Percentiles rank a stretch among this genome's conserved stretches.
Conservation (phyloP, 1,139 yeast species). For the Yamadazyma dendronema region DNA sequence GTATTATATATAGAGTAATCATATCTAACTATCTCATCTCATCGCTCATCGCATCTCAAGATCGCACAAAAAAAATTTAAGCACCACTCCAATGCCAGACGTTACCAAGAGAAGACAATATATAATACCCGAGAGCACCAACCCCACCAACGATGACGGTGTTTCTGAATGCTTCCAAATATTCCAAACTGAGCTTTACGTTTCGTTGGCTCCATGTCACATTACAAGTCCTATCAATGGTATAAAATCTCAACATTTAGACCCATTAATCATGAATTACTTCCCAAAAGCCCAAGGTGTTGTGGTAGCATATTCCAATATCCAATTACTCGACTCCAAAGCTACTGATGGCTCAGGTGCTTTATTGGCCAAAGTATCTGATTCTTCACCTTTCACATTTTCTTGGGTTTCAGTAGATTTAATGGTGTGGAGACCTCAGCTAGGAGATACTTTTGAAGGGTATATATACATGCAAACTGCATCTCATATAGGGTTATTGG, state of each 20-base stretch:
- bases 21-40: constrained; percentile 1
- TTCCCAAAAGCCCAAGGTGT: constrained; percentile 75
- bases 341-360: constrained; percentile 27
- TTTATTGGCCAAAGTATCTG: constrained; percentile 62
- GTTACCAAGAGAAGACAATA: constrained; percentile 9
- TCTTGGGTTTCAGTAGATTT: constrained; percentile 85
- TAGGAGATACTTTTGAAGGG: constrained; percentile 85
- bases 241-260: constrained; percentile 81
- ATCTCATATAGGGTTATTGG: constrained; percentile 85
- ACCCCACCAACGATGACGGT: constrained; percentile 37
- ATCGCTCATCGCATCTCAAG: constrained; percentile 5
- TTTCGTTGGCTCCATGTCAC: constrained; percentile 84
- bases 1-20: not conserved
- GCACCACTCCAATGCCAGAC: not conserved
- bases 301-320: constrained; percentile 71
- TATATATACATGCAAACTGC: constrained; percentile 90
- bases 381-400: constrained; percentile 85
- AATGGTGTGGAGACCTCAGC: constrained; percentile 83
- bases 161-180: constrained; percentile 64
- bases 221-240: constrained; percentile 70
- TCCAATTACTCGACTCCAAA: constrained; percentile 36
- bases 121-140: constrained; percentile 28
- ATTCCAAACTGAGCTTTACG: constrained; percentile 65
- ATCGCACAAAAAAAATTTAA: constrained; percentile 5
- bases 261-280: constrained; percentile 84